Percentiles rank a stretch among this genome's conserved stretches.
These are phyloP conservation scores for Solioccasus polychromus DNA, from an alignment of 768 basidiomycete genomes.

Conservation along the genomic window DNA sequence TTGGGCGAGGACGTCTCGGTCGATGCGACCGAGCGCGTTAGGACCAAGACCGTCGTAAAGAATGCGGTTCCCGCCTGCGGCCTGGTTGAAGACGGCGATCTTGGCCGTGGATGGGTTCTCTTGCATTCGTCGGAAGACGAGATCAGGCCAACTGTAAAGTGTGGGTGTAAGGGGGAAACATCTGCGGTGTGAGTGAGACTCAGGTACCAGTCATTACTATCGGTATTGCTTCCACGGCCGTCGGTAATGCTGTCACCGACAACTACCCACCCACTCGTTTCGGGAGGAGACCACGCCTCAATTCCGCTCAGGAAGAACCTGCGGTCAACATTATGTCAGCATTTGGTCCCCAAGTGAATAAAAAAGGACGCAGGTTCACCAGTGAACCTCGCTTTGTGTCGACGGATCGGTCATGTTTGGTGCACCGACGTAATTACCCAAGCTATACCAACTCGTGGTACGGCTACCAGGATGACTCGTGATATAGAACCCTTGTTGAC, in stretches of 20 bases:
- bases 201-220: conserved; percentile 5
- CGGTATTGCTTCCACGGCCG: conserved; percentile 1
- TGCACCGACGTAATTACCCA: too few species aligned
- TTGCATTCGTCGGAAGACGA: conserved; percentile 7
- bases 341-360: not conserved
- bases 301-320: conserved; percentile 7
- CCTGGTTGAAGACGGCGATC: conserved; percentile 2
- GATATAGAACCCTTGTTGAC: too few species aligned
- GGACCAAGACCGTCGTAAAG: conserved; percentile 1
- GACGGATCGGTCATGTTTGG: too few species aligned
- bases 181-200: not conserved
- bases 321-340: conserved; percentile 6
- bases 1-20: conserved; percentile 1
- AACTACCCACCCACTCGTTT: not conserved
- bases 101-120: not conserved
- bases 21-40: not conserved
- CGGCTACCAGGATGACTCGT: too few species aligned
- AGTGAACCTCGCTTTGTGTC: too few species aligned
- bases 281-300: conserved; percentile 2
- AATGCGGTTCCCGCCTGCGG: not conserved
- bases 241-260: conserved; percentile 7
- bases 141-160: conserved; percentile 1
- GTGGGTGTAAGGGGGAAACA: too few species aligned
- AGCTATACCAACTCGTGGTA: too few species aligned
- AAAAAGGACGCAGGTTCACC: too few species aligned